phyloP scores from a whole-genome alignment of 192 early-diverging fungal genomes.

The Mortierella claussenii region DNA sequence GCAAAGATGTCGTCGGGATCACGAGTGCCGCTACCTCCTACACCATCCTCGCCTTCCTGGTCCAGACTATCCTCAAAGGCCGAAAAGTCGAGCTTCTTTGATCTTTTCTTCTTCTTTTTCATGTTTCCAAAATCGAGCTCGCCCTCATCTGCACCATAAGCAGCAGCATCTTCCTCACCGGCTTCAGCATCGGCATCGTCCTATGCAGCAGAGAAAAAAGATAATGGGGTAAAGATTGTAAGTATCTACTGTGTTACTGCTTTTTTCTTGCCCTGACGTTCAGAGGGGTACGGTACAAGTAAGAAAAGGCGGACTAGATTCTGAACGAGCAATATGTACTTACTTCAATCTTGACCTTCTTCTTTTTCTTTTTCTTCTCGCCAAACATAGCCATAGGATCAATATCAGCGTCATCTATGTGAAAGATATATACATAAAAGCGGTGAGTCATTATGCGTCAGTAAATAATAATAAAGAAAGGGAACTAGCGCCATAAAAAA shows the following conservation, averaged over 20 bases:
- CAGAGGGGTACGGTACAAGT: too few species aligned
- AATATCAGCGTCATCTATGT: conserved; percentile 58
- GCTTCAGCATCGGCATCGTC: conserved; percentile 55
- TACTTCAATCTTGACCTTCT: conserved; percentile 71
- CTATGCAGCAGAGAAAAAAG: conserved; percentile 12
- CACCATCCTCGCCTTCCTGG: conserved; percentile 59
- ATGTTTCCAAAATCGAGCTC: conserved; percentile 72
- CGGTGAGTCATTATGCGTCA: not conserved
- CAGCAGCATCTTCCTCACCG: conserved; percentile 54
- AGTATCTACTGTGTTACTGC: not conserved
- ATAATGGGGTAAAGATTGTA: not conserved
- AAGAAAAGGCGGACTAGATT: too few species aligned
- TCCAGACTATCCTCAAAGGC: conserved; percentile 74
- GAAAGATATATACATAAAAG: not conserved
- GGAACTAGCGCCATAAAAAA: not conserved
- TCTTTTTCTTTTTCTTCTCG: conserved; percentile 92
- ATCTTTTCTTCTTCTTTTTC: conserved; percentile 86
- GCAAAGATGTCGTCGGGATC: conserved; percentile 66
- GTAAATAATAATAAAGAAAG: not conserved
- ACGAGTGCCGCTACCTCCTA: too few species aligned
- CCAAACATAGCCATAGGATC: conserved; percentile 77
- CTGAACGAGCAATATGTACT: too few species aligned
- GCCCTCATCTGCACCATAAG: conserved; percentile 56
- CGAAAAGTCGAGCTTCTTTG: conserved; percentile 83
- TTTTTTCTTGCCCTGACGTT: not conserved